Base-by-base conservation (phyloP, 768 basidiomycete species). In the Lactarius hengduanensis region DNA sequence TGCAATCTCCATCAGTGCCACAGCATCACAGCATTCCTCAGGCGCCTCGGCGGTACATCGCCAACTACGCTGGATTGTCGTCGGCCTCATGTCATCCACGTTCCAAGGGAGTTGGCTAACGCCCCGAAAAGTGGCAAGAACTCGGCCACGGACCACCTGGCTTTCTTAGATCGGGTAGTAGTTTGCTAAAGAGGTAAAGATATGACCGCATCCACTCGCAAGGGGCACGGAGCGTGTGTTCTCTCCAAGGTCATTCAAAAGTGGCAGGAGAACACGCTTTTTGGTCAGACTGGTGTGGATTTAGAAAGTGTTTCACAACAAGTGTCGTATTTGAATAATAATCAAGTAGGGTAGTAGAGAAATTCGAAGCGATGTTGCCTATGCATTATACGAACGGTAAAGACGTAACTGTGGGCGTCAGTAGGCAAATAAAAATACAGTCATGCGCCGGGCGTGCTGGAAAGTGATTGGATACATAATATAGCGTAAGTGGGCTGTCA, bases 341-440 rank as follows among this genome's bases (percentile, higher is more conserved):
- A 63, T 26, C 40, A 63, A 43, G 47, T 59, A 63, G 38, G 32
- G 43, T 54, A 63, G 34, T 30, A 54, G 43, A 56, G 57, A 58
- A 67, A 54, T 54, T 63, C 62, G 66, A 67, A 67, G 66, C 47
- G 57, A 41, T 36, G 40, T 54, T 59, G 38, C 50, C 30, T 67
- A 67, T 63, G 62, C 53, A 67, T 67, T 67, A 67, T 67, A 67
- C 62, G 62, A 67, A 56, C 54, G 58, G 53, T 67, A 63, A 63
- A 54, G 58, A 63, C 66, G 66, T 59, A 63, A 63, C 47, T 38
- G 43, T 32, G 41, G 63, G 54, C 57, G 62, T 63, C 5, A 63
- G 53, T 54, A 58, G 54, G 64, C 43, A 30, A 68, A 66, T 68
- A 68, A 68, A 68, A 68, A 68, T 68, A 68, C 67, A 68, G 60